Percentiles rank a stretch among this genome's conserved stretches.
Evolutionary conservation across 2,329 filamentous ascomycete species (phyloP).

Genomic region (Diaporthe eres): DNA sequence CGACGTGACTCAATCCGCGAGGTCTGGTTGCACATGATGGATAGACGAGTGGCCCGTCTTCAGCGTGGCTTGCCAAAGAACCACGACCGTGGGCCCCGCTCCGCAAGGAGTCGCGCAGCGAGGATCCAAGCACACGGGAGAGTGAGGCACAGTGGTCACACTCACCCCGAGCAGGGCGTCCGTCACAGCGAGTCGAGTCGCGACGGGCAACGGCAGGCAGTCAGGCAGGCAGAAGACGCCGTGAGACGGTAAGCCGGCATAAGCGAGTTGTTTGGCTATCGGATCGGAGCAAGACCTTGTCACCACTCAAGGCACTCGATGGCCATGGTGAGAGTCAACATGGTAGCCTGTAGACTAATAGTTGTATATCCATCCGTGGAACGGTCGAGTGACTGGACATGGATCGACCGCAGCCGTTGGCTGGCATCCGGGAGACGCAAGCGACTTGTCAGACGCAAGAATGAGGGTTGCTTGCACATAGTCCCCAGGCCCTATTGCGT

Average conservation of each 20-base stretch:
- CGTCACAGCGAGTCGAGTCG: slow-evolving; percentile 5
- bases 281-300: not conserved
- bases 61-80: slow-evolving; percentile 23
- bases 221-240: slow-evolving; percentile 9
- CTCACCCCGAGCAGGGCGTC: slow-evolving; percentile 2
- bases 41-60: slow-evolving; percentile 10
- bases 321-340: not conserved
- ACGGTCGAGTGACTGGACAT: not conserved
- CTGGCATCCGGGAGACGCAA: slow-evolving; percentile 18
- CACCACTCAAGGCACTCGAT: not conserved
- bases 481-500: not conserved
- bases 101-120: slow-evolving; percentile 4
- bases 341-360: not conserved
- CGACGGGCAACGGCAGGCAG: not conserved
- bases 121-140: slow-evolving; percentile 4
- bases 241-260: slow-evolving; percentile 30
- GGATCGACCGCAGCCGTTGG: not conserved
- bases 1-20: slow-evolving; percentile 28
- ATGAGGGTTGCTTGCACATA: not conserved
- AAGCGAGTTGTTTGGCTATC: slow-evolving; percentile 23
- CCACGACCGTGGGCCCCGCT: slow-evolving; percentile 4
- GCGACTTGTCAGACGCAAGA: slow-evolving; percentile 30
- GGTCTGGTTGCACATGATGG: slow-evolving; percentile 29
- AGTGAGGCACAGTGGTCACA: slow-evolving; percentile 8
- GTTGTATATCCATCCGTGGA: slow-evolving; percentile 13